Evolutionary conservation across 2,329 filamentous ascomycete species (phyloP), one percentile per base, ranked within the genome.

Genomic region (Pseudogymnoascus sp.): DNA sequence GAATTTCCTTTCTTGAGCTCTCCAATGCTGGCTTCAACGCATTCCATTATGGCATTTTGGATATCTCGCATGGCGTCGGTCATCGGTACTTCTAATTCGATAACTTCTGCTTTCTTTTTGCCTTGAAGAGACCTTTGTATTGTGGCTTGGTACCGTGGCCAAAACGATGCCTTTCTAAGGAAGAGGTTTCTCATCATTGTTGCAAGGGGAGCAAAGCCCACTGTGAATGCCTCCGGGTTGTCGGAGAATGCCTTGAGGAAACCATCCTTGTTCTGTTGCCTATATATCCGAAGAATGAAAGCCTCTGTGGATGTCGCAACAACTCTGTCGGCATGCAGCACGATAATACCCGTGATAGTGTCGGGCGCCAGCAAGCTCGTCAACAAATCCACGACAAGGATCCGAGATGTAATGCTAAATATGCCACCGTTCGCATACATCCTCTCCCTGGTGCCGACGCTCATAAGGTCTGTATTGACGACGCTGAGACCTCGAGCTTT

Each of bases 231-330:
- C 72, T 97, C 93, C 0, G 95, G 93, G 35, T 88, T 90, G 74
- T 99, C 95, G 0, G 93, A 95, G 72, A 99, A 96, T 11, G 95
- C 95, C 73, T 99, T 99, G 33, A 99, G 80, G 69, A 99, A 97
- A 35, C 95, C 95, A 33, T 78, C 80, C 78, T 96, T 96, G 76
- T 99, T 99, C 79, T 91, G 91, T 77, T 97, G 93, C 65, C 95
- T 85, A 74, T 93, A 99, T 63, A 97, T 91, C 40, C 95, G 85
- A 65, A 97, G 79, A 66, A 99, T 97, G 75, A 99, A 99, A 6
- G 95, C 93, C 75, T 99, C 95, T 2, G 93, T 79, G 1, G 92
- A 95, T 0, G 93, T 97, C 13, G 93, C 90, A 23, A 92, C 78
- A 33, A 96, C 85, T 66, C 87, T 87, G 66, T 99, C 95, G 5